Evolutionary conservation across 2,329 filamentous ascomycete species (phyloP).

Genomic region (Pseudogymnoascus sp.): DNA sequence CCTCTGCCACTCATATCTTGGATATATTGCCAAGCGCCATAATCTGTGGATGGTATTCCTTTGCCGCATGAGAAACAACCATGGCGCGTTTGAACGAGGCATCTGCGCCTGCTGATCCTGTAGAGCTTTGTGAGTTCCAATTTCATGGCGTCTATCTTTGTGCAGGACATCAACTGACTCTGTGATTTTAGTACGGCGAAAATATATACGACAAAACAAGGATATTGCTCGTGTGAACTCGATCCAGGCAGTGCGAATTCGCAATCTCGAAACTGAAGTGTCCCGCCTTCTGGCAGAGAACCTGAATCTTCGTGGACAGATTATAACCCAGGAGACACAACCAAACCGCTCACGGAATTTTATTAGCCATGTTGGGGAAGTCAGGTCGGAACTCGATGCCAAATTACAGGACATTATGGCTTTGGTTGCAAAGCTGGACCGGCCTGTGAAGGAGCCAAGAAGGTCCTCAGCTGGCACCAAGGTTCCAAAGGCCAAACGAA

Average conservation of each 20-base stretch:
- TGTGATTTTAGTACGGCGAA: conserved; percentile 58
- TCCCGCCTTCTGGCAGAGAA: conserved; percentile 74
- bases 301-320: conserved; percentile 62
- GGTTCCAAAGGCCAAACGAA: conserved; percentile 37
- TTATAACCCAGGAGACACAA: conserved; percentile 60
- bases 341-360: conserved; percentile 53
- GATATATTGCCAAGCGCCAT: conserved; percentile 6
- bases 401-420: conserved; percentile 66
- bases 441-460: conserved; percentile 19
- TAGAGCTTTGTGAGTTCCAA: conserved; percentile 63
- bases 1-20: not conserved
- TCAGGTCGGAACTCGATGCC: conserved; percentile 64
- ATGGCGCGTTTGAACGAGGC: conserved; percentile 82
- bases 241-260: conserved; percentile 68
- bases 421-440: conserved; percentile 48
- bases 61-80: conserved; percentile 15
- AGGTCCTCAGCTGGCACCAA: conserved; percentile 21
- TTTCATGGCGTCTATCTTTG: not conserved
- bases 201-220: conserved; percentile 76
- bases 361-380: conserved; percentile 60
- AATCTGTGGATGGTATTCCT: not conserved
- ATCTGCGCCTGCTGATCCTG: conserved; percentile 58
- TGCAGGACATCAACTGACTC: conserved; percentile 16
- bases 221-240: conserved; percentile 78
- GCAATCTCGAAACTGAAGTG: conserved; percentile 68